These are phyloP conservation scores for Licmophora abbreviata DNA, from an alignment of 108 stramenopile genomes.

Conservation along the genomic window DNA sequence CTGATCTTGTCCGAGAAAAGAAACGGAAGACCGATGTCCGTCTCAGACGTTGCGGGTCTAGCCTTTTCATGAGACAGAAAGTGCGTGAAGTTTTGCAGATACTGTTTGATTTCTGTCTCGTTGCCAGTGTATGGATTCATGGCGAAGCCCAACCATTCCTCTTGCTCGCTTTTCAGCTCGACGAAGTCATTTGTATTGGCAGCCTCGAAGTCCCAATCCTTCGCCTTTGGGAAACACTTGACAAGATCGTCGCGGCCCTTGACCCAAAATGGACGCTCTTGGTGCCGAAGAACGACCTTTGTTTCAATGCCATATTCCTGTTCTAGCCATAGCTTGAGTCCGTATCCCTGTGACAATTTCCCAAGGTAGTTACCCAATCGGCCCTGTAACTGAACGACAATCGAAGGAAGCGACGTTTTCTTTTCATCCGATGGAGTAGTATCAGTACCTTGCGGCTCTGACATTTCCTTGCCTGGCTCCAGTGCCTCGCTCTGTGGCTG, in stretches of 20 bases:
- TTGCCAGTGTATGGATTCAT: not conserved
- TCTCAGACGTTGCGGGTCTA: not conserved
- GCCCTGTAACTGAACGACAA: not conserved
- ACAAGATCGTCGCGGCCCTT: not conserved
- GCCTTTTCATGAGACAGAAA: not conserved
- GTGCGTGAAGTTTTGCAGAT: not conserved
- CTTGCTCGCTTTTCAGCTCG: not conserved
- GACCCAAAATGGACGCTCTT: not conserved
- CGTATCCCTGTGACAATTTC: not conserved
- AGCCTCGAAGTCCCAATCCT: not conserved
- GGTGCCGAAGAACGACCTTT: not conserved
- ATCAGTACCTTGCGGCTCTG: no score
- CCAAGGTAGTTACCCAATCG: not conserved
- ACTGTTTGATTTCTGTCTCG: not conserved
- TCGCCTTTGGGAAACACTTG: not conserved
- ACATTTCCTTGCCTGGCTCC: no score
- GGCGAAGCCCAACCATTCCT: slow-evolving; percentile 2
- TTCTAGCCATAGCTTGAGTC: not conserved
- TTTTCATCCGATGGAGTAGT: no score
- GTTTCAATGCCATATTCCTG: slow-evolving; percentile 1
- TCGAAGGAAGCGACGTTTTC: not conserved
- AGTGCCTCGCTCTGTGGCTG: no score
- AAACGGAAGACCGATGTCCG: slow-evolving; percentile 2
- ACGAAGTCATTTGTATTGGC: slow-evolving; percentile 1
- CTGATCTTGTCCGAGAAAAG: no score